Evolutionary conservation across 2,329 filamentous ascomycete genomes (phyloP), one percentile per base, ranked within the genome.

Genomic region (Neofusicoccum laricinum): DNA sequence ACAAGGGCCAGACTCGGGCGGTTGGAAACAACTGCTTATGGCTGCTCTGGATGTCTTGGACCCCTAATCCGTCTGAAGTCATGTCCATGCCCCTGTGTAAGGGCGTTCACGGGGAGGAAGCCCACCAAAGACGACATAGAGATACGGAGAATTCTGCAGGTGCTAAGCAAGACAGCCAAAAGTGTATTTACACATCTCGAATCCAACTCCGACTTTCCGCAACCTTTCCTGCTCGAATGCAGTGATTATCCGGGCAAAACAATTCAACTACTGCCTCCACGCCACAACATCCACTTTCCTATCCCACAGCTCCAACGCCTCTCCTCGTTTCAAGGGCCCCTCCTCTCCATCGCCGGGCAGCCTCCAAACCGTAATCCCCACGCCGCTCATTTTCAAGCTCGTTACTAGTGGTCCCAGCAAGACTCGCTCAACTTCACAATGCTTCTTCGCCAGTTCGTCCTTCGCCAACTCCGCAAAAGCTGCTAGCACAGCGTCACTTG

Each of bases 291-390:
- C 73, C 15, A 76, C 74, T 19, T 68, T 68, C 34, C 70, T 68
- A 63, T 77, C 75, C 74, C 74, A 77, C 7, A 76, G 65, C 45
- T 74, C 68, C 38, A 76, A 55, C 6, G 74, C 74, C 36, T 69
- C 53, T 34, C 69, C 66, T 12, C 72, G 69, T 8, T 65, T 66
- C 64, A 76, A 57, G 2, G 66, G 64, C 65, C 75, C 73, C 66
- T 67, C 70, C 10, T 64, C 67, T 12, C 8, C 30, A 11, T 70
- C 32, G 15, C 45, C 69, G 21, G 75, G 75, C 25, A 77, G 59
- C 41, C 74, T 69, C 75, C 75, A 77, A 19, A 77, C 55, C 11
- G 75, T 77, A n/a, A 77, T 74, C 2, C 73, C 75, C 61, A 77
- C 73, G 1, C 74, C 75, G 53, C 72, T 75, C 75, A 77, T 77